These are phyloP conservation scores for Alnus rubra DNA, from an alignment of 306 rosid genomes.

Conservation along the genomic window DNA sequence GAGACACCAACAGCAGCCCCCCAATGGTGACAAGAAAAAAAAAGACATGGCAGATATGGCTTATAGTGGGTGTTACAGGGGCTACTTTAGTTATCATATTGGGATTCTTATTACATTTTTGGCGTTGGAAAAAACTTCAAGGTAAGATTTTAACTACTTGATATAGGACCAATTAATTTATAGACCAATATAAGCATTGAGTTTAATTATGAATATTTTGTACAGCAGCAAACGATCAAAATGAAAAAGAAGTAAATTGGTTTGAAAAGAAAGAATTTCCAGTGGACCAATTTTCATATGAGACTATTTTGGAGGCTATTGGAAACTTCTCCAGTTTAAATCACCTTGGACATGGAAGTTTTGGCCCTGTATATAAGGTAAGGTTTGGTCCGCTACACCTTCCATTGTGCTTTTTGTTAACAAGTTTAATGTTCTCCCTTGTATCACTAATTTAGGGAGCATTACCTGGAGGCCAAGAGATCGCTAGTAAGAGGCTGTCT, in stretches of 20 bases:
- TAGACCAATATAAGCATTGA: too few relatives aligned
- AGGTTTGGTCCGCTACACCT: not conserved
- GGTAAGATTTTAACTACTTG: not conserved
- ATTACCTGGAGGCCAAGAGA: not conserved
- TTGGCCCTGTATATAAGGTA: not conserved
- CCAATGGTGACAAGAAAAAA: too few relatives aligned
- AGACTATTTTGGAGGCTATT: not conserved
- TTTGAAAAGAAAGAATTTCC: too few relatives aligned
- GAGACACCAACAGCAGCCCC: too few relatives aligned
- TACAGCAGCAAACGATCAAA: not conserved
- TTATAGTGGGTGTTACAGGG: not conserved
- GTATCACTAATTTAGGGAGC: not conserved
- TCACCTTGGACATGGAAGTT: not conserved
- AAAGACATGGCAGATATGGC: slow-evolving; percentile 17
- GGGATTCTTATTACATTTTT: not conserved
- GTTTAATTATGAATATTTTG: not conserved
- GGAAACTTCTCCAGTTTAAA: not conserved
- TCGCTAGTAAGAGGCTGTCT: too few relatives aligned
- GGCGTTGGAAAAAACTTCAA: not conserved
- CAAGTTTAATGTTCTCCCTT: not conserved
- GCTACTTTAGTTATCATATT: not conserved
- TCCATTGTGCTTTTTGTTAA: not conserved
- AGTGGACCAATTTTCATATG: not conserved
- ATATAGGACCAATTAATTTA: too few relatives aligned
- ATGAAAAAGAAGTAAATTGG: not conserved